phyloP scores from a whole-genome alignment of 2,329 filamentous ascomycete genomes.

The Cladophialophora yegresii region DNA sequence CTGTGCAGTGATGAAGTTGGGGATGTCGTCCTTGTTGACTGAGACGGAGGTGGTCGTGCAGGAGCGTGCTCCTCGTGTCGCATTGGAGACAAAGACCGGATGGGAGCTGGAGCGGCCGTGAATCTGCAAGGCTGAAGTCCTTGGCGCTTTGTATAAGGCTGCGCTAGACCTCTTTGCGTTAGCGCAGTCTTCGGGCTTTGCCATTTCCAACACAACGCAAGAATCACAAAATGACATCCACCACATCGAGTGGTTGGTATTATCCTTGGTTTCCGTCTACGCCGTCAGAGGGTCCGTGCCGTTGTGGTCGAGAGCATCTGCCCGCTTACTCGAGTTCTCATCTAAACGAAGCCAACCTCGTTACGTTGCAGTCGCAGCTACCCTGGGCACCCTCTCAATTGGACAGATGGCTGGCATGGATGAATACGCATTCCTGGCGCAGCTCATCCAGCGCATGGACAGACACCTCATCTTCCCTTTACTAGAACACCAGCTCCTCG shows the following conservation, averaged over 20 bases:
- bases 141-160: background rate
- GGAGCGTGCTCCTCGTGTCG: background rate
- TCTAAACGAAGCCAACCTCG: background rate
- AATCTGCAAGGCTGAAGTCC: constrained; percentile 8
- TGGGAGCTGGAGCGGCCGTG: background rate
- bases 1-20: background rate
- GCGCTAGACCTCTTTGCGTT: background rate
- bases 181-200: constrained; percentile 4
- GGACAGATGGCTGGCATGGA: constrained; percentile 55
- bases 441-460: constrained; percentile 88
- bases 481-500: constrained; percentile 83
- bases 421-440: constrained; percentile 79
- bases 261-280: background rate
- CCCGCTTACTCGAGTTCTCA: background rate
- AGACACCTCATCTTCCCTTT: constrained; percentile 95
- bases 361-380: background rate
- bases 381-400: background rate
- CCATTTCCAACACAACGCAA: constrained; percentile 1
- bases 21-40: background rate
- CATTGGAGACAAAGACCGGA: background rate
- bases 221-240: constrained; percentile 14
- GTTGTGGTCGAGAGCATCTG: background rate
- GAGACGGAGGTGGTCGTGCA: background rate
- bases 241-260: background rate
- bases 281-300: background rate